Percentiles rank a stretch among this genome's conserved stretches.
These are phyloP conservation scores for Pseudodiploospora longispora DNA, from an alignment of 2,329 filamentous ascomycete species.

Conservation along the genomic window DNA sequence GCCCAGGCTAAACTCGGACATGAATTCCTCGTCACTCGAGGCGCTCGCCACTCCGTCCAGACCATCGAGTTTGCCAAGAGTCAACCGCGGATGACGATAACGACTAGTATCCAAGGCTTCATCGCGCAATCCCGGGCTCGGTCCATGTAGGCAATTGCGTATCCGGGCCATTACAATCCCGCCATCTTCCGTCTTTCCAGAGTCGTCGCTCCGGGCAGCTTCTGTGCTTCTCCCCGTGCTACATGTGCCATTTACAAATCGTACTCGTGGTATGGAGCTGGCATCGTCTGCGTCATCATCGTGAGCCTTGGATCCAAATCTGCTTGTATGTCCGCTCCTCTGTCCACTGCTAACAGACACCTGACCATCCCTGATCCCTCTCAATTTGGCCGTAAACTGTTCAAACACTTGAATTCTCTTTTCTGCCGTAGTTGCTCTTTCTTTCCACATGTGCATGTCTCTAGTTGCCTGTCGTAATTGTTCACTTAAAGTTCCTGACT, in stretches of 20 bases:
- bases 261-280: constrained; percentile 1
- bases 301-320: neutral
- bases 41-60: constrained; percentile 5
- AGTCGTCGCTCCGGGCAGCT: constrained; percentile 12
- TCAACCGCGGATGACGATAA: too few species aligned
- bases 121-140: neutral
- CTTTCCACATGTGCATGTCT: constrained; percentile 39
- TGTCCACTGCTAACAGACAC: neutral
- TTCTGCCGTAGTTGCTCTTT: constrained; percentile 49
- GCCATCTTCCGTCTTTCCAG: constrained; percentile 17
- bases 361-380: constrained; percentile 19
- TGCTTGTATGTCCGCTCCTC: neutral
- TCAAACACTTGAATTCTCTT: constrained; percentile 40
- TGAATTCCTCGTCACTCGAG: neutral
- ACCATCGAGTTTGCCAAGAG: neutral
- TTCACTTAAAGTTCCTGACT: constrained; percentile 39
- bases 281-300: neutral
- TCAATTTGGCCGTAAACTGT: constrained; percentile 29
- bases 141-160: constrained; percentile 17
- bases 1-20: constrained; percentile 11
- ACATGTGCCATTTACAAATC: neutral
- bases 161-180: constrained; percentile 18
- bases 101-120: too few species aligned
- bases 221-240: neutral
- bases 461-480: constrained; percentile 33